Percentiles rank a stretch among this genome's conserved stretches.
Conservation (phyloP, 108 stramenopile genomes). For the Nitzschia sp. region DNA sequence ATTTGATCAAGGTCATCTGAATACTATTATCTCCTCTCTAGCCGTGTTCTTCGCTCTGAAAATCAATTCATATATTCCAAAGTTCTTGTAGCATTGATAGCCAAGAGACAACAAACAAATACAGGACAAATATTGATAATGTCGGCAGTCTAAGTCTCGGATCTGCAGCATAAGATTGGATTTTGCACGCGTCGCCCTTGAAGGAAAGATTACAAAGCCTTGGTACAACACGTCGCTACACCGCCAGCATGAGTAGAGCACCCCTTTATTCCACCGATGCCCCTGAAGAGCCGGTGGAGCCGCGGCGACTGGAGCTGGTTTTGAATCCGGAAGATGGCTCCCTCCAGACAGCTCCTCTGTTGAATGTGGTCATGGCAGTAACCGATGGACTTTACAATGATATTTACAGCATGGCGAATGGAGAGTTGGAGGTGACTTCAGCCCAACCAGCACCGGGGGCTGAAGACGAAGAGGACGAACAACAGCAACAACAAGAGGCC, state of each 20-base stretch:
- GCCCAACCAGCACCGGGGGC: slow-evolving; percentile 20
- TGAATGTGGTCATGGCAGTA: slow-evolving; percentile 64
- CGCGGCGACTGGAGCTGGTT: slow-evolving; percentile 48
- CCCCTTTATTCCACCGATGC: neutral
- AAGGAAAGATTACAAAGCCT: too few species aligned
- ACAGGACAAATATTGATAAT: too few species aligned
- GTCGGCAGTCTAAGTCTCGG: too few species aligned
- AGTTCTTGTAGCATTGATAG: too few species aligned
- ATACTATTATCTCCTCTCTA: too few species aligned
- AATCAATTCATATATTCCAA: too few species aligned
- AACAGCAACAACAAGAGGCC: slow-evolving; percentile 2
- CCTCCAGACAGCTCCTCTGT: slow-evolving; percentile 69
- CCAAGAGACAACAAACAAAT: too few species aligned
- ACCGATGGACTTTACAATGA: slow-evolving; percentile 82
- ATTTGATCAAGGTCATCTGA: too few species aligned
- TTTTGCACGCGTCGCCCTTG: too few species aligned
- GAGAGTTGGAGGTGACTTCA: slow-evolving; percentile 62
- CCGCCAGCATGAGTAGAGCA: neutral
- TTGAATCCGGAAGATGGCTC: slow-evolving; percentile 76
- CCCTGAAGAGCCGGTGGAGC: slow-evolving; percentile 7
- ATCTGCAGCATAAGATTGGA: too few species aligned
- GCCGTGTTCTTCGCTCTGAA: too few species aligned
- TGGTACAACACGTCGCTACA: neutral
- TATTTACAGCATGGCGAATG: slow-evolving; percentile 73
- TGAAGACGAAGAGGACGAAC: slow-evolving; percentile 18